These are phyloP conservation scores for Cercospora nicotianae DNA, from an alignment of 2,329 filamentous ascomycete genomes.

Conservation along the genomic window DNA sequence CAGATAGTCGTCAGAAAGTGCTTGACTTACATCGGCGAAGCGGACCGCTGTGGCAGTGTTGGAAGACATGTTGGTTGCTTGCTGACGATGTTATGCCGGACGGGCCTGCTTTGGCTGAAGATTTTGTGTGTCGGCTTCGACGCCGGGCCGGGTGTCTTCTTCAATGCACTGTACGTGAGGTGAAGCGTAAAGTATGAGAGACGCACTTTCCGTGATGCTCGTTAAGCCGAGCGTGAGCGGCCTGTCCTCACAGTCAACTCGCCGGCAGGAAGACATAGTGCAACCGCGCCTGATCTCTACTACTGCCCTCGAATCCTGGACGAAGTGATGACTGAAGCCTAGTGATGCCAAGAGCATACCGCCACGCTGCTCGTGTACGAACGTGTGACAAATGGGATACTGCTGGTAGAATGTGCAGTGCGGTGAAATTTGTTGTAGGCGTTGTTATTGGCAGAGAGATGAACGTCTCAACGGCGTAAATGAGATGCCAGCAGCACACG, in stretches of 20 bases:
- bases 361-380: neutral
- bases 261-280: neutral
- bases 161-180: neutral
- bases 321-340: neutral
- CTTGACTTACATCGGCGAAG: slow-evolving; percentile 4
- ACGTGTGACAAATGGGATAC: neutral
- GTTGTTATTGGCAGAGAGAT: neutral
- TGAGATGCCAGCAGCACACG: neutral
- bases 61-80: neutral
- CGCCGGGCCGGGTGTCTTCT: neutral
- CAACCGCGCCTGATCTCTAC: neutral
- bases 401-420: neutral
- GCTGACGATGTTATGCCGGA: neutral
- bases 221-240: neutral
- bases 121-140: neutral
- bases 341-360: neutral
- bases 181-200: neutral
- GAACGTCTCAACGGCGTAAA: neutral
- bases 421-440: neutral
- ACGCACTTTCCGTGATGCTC: neutral
- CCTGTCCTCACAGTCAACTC: neutral
- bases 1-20: neutral
- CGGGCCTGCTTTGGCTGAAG: neutral
- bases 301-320: neutral
- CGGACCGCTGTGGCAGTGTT: neutral